These are phyloP conservation scores for Epichloe gansuensis DNA, from an alignment of 2,329 filamentous ascomycete species.

Conservation along the genomic window DNA sequence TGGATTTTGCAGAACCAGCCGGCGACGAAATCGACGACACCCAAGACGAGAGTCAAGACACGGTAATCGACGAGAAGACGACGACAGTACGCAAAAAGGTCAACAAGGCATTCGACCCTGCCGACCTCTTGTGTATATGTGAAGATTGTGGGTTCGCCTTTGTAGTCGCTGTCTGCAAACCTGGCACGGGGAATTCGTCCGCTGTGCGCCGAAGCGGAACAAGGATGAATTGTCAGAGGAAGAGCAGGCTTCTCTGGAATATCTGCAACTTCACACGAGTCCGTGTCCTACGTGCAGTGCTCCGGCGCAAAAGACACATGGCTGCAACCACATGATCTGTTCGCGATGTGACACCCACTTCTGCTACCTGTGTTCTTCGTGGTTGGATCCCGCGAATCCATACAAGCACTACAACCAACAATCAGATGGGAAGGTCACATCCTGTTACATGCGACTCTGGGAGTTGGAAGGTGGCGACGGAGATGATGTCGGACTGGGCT, in stretches of 20 bases:
- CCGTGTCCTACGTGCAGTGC: constrained; percentile 80
- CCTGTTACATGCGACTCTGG: constrained; percentile 81
- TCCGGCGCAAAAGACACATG: constrained; percentile 79
- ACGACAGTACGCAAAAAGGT: not conserved
- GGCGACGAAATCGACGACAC: constrained; percentile 22
- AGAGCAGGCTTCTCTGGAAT: constrained; percentile 77
- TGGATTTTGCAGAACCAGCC: constrained; percentile 43
- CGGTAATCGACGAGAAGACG: not conserved
- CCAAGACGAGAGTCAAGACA: constrained; percentile 12
- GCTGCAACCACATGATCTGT: constrained; percentile 96
- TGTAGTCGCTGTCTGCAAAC: constrained; percentile 57
- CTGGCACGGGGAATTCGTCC: constrained; percentile 83
- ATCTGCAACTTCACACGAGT: constrained; percentile 68
- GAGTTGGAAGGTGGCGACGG: constrained; percentile 76
- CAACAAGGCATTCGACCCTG: constrained; percentile 26
- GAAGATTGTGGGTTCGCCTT: constrained; percentile 80
- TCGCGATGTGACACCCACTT: constrained; percentile 84
- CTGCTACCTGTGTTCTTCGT: constrained; percentile 87
- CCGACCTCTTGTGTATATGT: constrained; percentile 69
- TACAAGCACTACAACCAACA: constrained; percentile 78
- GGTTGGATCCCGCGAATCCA: constrained; percentile 69
- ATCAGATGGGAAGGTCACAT: constrained; percentile 37
- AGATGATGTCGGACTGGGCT: constrained; percentile 35
- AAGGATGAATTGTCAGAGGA: constrained; percentile 65
- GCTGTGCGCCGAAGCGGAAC: constrained; percentile 55